Percentiles rank a stretch among this genome's conserved stretches.
Evolutionary conservation across 169 alveolate species (phyloP).

Genomic region (Theileria parva): DNA sequence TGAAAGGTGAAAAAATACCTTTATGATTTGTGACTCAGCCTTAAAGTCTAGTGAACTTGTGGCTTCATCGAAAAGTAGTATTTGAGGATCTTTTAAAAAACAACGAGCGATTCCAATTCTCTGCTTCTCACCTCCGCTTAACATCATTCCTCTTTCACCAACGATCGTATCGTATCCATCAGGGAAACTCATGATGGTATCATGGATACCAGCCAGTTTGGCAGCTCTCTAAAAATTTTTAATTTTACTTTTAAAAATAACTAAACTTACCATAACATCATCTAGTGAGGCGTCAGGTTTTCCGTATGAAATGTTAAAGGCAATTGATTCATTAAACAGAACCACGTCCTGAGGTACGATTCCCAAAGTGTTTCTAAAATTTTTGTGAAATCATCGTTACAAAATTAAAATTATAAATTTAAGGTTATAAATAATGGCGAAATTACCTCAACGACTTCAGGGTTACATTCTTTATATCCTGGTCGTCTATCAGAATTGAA

Average conservation of each 20-base stretch:
- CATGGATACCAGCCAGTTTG: constrained; percentile 66
- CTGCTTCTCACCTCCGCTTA: constrained; percentile 89
- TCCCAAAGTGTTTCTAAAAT: constrained; percentile 76
- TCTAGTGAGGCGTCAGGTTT: constrained; percentile 79
- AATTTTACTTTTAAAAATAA: neutral
- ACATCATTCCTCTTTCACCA: constrained; percentile 82
- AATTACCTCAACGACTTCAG: constrained; percentile 72
- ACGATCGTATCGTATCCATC: constrained; percentile 83
- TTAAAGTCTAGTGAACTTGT: constrained; percentile 91
- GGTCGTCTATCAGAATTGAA: constrained; percentile 82
- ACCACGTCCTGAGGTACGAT: constrained; percentile 92
- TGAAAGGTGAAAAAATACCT: neutral
- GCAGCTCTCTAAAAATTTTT: constrained; percentile 48
- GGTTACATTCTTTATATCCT: constrained; percentile 81
- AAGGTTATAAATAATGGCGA: neutral
- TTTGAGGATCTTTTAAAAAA: constrained; percentile 80
- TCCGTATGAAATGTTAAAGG: constrained; percentile 85
- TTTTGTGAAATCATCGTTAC: neutral
- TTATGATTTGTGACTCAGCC: constrained; percentile 71
- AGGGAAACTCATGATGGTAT: constrained; percentile 54
- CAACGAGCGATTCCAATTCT: constrained; percentile 89
- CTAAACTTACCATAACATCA: constrained; percentile 58
- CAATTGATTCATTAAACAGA: constrained; percentile 87
- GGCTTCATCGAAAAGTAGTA: constrained; percentile 94
- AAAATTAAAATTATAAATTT: neutral